These are phyloP conservation scores for Phytopythium boreale DNA, from an alignment of 352 stramenopile species.

Conservation along the genomic window DNA sequence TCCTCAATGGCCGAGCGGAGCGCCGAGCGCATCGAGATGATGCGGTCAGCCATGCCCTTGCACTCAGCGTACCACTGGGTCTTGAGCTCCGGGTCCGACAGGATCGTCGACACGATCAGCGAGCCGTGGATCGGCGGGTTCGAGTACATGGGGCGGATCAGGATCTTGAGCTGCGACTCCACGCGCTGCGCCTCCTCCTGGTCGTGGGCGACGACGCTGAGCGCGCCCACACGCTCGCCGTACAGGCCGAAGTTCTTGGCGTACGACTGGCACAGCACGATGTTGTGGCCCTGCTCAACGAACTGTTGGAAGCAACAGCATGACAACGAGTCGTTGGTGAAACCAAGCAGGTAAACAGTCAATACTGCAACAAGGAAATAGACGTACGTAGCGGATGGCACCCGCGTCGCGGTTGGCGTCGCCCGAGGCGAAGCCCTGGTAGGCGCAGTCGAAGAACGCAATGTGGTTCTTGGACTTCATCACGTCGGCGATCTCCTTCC, in stretches of 20 bases:
- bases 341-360: background rate
- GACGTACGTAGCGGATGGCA: conserved; percentile 87
- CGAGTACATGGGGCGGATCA: conserved; percentile 99
- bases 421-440: conserved; percentile 98
- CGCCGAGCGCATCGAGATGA: conserved; percentile 91
- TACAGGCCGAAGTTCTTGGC: conserved; percentile 99
- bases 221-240: conserved; percentile 96
- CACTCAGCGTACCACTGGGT: conserved; percentile 94
- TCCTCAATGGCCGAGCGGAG: conserved; percentile 82
- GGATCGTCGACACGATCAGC: conserved; percentile 96
- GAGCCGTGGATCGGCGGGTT: conserved; percentile 98
- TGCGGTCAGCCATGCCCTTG: conserved; percentile 95
- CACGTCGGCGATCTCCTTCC: conserved; percentile 94
- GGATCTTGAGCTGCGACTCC: conserved; percentile 97
- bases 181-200: conserved; percentile 95
- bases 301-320: conserved; percentile 57
- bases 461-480: conserved; percentile 96
- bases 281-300: conserved; percentile 97
- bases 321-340: background rate
- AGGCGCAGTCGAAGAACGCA: conserved; percentile 99
- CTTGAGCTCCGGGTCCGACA: conserved; percentile 92
- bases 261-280: conserved; percentile 98
- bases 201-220: conserved; percentile 93
- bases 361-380: background rate
- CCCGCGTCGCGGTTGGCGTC: conserved; percentile 95